A percentile compares a stretch with the other conserved stretches of the same genome.
Conservation (phyloP, 805 yeast genomes). For the Wickerhamiella slavikovae region DNA sequence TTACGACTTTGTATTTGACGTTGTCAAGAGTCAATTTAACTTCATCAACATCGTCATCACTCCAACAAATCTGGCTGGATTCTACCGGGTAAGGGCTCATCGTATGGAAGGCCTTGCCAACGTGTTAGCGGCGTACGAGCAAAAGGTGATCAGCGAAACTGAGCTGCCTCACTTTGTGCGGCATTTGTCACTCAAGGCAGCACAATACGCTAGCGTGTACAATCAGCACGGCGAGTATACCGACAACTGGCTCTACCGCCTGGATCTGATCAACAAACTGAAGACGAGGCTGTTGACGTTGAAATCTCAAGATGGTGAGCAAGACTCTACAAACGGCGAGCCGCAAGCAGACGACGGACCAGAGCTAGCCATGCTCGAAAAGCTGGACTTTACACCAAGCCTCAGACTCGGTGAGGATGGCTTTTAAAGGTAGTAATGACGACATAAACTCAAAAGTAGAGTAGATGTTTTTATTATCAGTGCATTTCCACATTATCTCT, state of each 20-base stretch:
- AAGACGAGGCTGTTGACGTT: conserved; percentile 14
- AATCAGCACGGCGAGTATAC: conserved; percentile 34
- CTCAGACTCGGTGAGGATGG: too few species aligned
- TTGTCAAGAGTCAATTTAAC: conserved; percentile 60
- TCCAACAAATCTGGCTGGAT: conserved; percentile 22
- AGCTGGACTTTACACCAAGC: conserved; percentile 9
- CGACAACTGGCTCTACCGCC: conserved; percentile 49
- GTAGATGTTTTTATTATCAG: too few species aligned
- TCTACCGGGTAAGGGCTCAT: conserved; percentile 41
- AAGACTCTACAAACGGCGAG: not conserved
- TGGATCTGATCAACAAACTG: conserved; percentile 29
- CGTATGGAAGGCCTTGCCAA: conserved; percentile 57
- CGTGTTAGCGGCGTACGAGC: conserved; percentile 52
- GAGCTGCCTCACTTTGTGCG: conserved; percentile 45
- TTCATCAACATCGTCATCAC: conserved; percentile 61
- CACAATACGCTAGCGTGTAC: conserved; percentile 61
- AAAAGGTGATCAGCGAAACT: conserved; percentile 42
- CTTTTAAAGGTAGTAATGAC: too few species aligned
- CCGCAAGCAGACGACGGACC: not conserved
- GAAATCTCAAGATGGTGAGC: conserved; percentile 1
- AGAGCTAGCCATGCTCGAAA: conserved; percentile 3
- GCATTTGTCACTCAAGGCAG: conserved; percentile 42
- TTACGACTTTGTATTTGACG: conserved; percentile 43
- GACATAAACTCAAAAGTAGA: too few species aligned
- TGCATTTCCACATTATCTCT: too few species aligned